Evolutionary conservation across 768 basidiomycete genomes (phyloP), one percentile per base, ranked within the genome.

Genomic region (Xerocomus brunneocitrinus): DNA sequence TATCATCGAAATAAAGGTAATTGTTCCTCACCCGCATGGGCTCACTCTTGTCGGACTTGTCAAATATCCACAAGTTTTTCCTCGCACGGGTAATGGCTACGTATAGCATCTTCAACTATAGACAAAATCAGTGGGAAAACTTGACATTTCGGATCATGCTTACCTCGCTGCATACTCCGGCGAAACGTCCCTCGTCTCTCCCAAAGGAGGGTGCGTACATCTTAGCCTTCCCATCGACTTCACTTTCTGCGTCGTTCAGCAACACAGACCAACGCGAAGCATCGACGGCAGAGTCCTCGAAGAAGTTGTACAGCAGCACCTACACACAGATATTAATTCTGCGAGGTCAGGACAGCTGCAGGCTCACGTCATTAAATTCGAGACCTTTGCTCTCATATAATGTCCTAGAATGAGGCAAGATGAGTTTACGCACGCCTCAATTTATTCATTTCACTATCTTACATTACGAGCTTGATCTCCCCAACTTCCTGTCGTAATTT

Each of bases 291-390:
- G 88, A 89, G 57, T 87, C 84, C 27, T 80, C 76, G 58, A 90
- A 90, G 67, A 89, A 89, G 55, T 90, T 82, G 60, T 83, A 89
- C 12, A 90, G 60, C 3, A 90, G 72, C 5, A 90, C 86, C 86
- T 88, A 52, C 0, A 45, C 38, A 12, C 9, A 24, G 27, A 3
- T 14, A 40, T 58, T 22, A 57, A 46, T 52, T 54, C 1, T 34
- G 1, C 31, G 32, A 7, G 6, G 3, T 4, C 0, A 2, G 40
- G 6, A 27, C n/a, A 8, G 9, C 3, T 7, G 7, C 4, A 35
- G 7, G 3, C 62, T 52, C 43, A 58, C 60, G 9, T 65, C 62
- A 39, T 62, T 54, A 35, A 61, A 63, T 57, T 64, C 59, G 1
- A 71, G 58, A 14, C 69, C 67, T 19, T 19, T 19, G 19, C 19